Evolutionary conservation across 2,329 filamentous ascomycete species (phyloP).

Genomic region (Talaromyces amestolkiae): DNA sequence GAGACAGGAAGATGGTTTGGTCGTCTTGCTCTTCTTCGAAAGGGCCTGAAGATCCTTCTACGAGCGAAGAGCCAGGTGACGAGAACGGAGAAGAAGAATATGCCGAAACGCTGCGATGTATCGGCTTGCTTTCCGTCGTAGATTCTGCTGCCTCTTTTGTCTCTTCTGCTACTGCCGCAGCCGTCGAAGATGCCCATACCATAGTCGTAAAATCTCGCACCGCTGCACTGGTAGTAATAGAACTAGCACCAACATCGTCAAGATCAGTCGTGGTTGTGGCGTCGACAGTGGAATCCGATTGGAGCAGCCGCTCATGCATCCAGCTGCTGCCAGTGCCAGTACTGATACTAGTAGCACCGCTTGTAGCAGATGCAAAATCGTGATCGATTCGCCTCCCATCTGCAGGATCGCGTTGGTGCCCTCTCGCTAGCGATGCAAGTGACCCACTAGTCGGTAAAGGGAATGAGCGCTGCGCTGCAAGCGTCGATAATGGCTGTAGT

Average conservation of each 20-base stretch:
- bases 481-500: constrained; percentile 17
- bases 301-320: constrained; percentile 12
- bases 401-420: constrained; percentile 11
- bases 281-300: constrained; percentile 17
- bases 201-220: constrained; percentile 4
- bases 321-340: neutral
- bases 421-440: constrained; percentile 18
- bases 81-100: constrained; percentile 9
- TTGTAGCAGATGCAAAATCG: neutral
- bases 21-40: neutral
- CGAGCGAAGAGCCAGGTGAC: constrained; percentile 1
- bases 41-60: neutral
- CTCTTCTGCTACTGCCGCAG: too few species aligned
- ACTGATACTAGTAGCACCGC: neutral
- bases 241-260: neutral
- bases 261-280: constrained; percentile 11
- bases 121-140: neutral
- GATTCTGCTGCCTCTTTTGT: neutral
- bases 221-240: neutral
- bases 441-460: constrained; percentile 19
- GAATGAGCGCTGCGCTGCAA: constrained; percentile 12
- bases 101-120: neutral
- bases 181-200: neutral
- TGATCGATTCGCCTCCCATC: constrained; percentile 4
- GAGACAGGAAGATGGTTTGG: neutral